Percentiles rank a stretch among this genome's conserved stretches.
These are phyloP conservation scores for Chlamydomonas sp. DNA, from an alignment of 139 green algal species.

Conservation along the genomic window DNA sequence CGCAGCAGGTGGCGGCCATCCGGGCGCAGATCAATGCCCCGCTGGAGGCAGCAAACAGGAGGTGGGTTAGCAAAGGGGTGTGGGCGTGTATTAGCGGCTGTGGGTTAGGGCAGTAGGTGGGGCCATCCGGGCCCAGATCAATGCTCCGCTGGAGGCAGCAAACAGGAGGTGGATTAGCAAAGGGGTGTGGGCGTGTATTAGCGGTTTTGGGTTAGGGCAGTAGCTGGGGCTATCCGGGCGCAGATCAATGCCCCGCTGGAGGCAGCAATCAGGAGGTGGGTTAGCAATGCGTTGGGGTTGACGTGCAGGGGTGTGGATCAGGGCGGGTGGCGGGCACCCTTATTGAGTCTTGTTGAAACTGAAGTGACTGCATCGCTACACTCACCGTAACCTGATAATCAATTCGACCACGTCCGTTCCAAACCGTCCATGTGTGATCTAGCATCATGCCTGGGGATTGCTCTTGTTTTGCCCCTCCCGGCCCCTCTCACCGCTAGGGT, in stretches of 20 bases:
- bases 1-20: neutral
- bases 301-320: too few species aligned
- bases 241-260: neutral
- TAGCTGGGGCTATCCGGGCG: neutral
- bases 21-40: neutral
- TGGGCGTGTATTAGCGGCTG: neutral
- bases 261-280: slow-evolving; percentile 9
- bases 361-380: too few species aligned
- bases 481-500: neutral
- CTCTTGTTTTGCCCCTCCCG: too few species aligned
- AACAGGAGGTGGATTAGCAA: slow-evolving; percentile 3
- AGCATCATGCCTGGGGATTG: too few species aligned
- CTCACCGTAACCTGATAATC: too few species aligned
- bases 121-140: neutral
- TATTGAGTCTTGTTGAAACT: too few species aligned
- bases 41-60: neutral
- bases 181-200: neutral
- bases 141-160: neutral
- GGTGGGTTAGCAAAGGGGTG: neutral
- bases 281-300: neutral
- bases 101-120: neutral
- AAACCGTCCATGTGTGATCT: too few species aligned
- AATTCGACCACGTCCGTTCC: too few species aligned
- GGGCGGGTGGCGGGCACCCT: too few species aligned
- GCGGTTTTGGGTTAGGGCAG: neutral